Evolutionary conservation across 2,329 filamentous ascomycete genomes (phyloP).

Genomic region (Fusarium tjaetaba): DNA sequence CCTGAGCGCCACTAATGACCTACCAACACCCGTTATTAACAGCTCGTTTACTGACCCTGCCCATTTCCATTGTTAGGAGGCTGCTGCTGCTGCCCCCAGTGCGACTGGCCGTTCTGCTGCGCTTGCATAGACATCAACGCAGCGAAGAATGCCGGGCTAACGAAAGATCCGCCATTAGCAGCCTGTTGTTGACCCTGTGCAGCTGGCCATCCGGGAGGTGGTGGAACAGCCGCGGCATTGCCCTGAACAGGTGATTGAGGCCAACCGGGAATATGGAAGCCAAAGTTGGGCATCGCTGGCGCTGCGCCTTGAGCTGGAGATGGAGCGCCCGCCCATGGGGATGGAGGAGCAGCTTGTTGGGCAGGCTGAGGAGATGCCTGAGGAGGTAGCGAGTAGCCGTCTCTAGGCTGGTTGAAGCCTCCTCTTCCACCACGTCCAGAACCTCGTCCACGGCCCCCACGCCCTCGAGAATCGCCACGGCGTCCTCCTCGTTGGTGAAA

Average conservation of each 20-base stretch:
- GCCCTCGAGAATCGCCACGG: constrained; percentile 58
- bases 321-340: constrained; percentile 29
- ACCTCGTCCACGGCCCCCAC: constrained; percentile 54
- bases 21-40: neutral
- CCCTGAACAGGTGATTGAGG: constrained; percentile 46
- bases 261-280: constrained; percentile 58
- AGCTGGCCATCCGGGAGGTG: constrained; percentile 50
- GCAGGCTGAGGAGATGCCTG: constrained; percentile 45
- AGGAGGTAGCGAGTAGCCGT: constrained; percentile 56
- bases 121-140: constrained; percentile 57
- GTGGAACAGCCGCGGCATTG: constrained; percentile 51
- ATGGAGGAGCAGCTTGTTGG: constrained; percentile 44
- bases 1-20: constrained; percentile 31
- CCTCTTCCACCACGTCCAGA: constrained; percentile 54
- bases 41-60: constrained; percentile 37
- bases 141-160: constrained; percentile 68
- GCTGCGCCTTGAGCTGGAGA: constrained; percentile 26
- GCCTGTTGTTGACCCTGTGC: constrained; percentile 45
- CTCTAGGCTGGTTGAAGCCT: constrained; percentile 45
- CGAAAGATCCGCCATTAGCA: constrained; percentile 55
- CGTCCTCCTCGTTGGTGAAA: constrained; percentile 53
- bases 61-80: constrained; percentile 43
- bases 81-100: constrained; percentile 43
- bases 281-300: constrained; percentile 49
- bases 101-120: constrained; percentile 45